Base-by-base conservation (phyloP, 202 grass and related monocot genomes). In the Carex arenaria region DNA sequence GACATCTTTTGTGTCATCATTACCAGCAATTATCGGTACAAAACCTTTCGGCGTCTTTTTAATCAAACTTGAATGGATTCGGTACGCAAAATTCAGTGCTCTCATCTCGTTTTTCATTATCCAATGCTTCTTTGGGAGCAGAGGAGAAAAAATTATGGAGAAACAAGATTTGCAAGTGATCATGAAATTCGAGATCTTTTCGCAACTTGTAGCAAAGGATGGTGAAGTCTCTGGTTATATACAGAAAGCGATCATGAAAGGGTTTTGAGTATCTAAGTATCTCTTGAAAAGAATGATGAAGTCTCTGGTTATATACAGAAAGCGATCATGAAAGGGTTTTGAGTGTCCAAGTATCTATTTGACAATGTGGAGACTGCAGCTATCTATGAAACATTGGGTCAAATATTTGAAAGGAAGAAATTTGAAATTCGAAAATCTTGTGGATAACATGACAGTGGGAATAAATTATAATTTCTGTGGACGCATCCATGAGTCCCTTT, bases 1-100 rank as follows among this genome's bases (percentile, higher is more conserved):
- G 18, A 11, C 62, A 67, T 0, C 55, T 28, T 7, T 28, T 0
- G 1, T 71, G 0, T 38, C 85, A 32, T 60, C 79, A 31, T 64
- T 49, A 3, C 76, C 75, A 64, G 85, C 79, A 63, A 96, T 83
- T 84, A 96, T 87, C 45, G 93, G 93, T 12, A 93, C 87, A 80
- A 91, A 87, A 5, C 93, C 93, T 53, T 57, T 87, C 1, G 86
- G 90, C 0, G 88, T 86, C 42, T 59, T 84, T 13, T 84, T 72
- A 23, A 15, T 72, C 2, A 8, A 28, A 23, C 42, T 72, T 28
- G 43, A 26, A 8, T 28, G 18, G 42, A 45, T 20, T 32, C 65
- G 56, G 18, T 76, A 64, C 10, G 19, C 31, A 31, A 57, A 67
- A 30, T 17, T 61, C 34, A 47, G 61, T 34, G 45, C 15, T 20